Percentiles rank a stretch among this genome's conserved stretches.
phyloP scores from a whole-genome alignment of 163 green algal genomes.

The Volvox carteri region DNA sequence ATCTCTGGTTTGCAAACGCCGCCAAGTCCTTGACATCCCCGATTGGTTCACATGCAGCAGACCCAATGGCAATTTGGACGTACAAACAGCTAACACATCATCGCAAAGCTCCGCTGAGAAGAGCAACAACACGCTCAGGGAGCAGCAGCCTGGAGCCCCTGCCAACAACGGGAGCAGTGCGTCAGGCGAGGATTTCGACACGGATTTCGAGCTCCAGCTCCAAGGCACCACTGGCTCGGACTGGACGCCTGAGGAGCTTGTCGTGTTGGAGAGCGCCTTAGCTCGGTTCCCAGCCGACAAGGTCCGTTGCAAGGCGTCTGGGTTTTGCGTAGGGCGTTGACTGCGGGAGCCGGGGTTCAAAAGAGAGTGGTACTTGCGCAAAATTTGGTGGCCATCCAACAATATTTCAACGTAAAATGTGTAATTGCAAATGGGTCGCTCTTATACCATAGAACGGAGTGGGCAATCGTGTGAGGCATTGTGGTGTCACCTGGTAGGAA shows the following conservation, averaged over 20 bases:
- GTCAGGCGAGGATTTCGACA: conserved; percentile 45
- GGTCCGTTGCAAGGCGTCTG: conserved; percentile 20
- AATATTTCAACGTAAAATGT: too few species aligned
- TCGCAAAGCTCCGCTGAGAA: conserved; percentile 43
- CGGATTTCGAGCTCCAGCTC: conserved; percentile 44
- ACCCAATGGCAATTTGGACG: conserved; percentile 1
- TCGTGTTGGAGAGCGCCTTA: conserved; percentile 47
- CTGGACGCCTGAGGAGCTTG: conserved; percentile 56
- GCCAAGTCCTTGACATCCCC: background rate
- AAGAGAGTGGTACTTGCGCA: too few species aligned
- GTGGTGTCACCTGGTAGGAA: too few species aligned
- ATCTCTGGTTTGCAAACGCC: conserved; percentile 3
- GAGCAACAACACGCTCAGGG: conserved; percentile 32
- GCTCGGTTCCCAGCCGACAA: conserved; percentile 51
- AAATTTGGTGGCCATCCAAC: too few species aligned
- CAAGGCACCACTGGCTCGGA: conserved; percentile 51
- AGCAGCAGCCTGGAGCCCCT: conserved; percentile 17
- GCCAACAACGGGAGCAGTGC: conserved; percentile 20
- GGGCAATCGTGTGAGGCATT: too few species aligned
- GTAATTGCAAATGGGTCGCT: too few species aligned
- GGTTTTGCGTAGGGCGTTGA: too few species aligned
- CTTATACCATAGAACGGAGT: too few species aligned
- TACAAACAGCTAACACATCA: conserved; percentile 11
- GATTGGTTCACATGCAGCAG: background rate
- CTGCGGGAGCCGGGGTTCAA: too few species aligned